Evolutionary conservation across 495 filamentous ascomycete genomes (phyloP).

Genomic region (Penicillium malachiteum): DNA sequence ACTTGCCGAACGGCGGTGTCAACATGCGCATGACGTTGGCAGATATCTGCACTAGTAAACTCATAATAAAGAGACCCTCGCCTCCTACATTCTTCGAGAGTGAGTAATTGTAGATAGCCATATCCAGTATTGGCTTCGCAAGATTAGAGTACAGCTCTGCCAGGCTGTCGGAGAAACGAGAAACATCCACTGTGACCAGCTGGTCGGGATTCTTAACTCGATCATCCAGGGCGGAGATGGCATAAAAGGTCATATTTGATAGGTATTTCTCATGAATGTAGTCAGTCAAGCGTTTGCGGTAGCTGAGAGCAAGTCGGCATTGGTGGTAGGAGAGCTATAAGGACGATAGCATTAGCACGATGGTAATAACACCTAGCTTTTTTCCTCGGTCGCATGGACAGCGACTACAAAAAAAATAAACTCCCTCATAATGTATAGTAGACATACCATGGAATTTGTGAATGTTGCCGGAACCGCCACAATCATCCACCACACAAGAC

Average conservation of each 20-base stretch:
- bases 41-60: slow-evolving; percentile 86
- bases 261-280: slow-evolving; percentile 93
- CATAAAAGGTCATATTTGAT: slow-evolving; percentile 95
- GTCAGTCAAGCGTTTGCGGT: slow-evolving; percentile 86
- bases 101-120: slow-evolving; percentile 93
- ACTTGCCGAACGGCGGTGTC: slow-evolving; percentile 97
- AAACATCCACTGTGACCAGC: slow-evolving; percentile 92
- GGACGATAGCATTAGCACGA: slow-evolving; percentile 9
- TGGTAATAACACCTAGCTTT: not conserved
- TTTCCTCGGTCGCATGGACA: slow-evolving; percentile 12
- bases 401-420: not conserved
- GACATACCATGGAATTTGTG: slow-evolving; percentile 93
- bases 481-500: slow-evolving; percentile 97
- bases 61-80: slow-evolving; percentile 93
- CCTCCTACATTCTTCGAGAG: slow-evolving; percentile 91
- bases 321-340: slow-evolving; percentile 93
- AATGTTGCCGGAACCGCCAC: slow-evolving; percentile 97
- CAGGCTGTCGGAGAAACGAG: slow-evolving; percentile 91
- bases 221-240: slow-evolving; percentile 90
- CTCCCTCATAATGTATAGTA: not conserved
- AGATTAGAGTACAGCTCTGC: slow-evolving; percentile 96
- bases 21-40: slow-evolving; percentile 90
- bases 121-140: slow-evolving; percentile 93
- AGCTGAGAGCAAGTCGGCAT: slow-evolving; percentile 87
- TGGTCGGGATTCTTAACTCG: slow-evolving; percentile 99